Evolutionary conservation across 2,329 filamentous ascomycete species (phyloP).

Genomic region (Xylaria sp.): DNA sequence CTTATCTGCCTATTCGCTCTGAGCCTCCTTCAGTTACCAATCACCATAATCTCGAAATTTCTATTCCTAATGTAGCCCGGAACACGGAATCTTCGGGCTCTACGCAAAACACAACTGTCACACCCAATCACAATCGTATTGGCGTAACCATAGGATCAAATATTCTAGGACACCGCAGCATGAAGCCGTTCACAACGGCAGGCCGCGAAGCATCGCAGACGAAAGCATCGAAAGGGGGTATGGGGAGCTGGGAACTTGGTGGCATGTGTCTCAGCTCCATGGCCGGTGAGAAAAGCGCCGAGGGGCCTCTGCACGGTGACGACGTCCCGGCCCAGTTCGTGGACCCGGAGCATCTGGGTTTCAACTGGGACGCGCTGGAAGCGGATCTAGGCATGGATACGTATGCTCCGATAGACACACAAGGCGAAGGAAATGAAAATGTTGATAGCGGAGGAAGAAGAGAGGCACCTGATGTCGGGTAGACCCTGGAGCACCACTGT

Average conservation of each 20-base stretch:
- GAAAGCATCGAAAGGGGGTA: slow-evolving; percentile 12
- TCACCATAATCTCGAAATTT: not conserved
- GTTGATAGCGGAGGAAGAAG: not conserved
- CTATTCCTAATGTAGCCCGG: not conserved
- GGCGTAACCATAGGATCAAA: slow-evolving; percentile 24
- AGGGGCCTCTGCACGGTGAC: not conserved
- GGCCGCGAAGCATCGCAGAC: slow-evolving; percentile 27
- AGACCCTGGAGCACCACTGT: not conserved
- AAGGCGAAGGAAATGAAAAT: not conserved
- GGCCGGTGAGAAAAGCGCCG: slow-evolving; percentile 16
- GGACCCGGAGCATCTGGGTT: slow-evolving; percentile 6
- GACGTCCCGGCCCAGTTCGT: slow-evolving; percentile 18
- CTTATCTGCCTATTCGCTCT: slow-evolving; percentile 24
- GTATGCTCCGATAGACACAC: not conserved
- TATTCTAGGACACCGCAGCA: slow-evolving; percentile 28
- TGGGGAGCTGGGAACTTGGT: slow-evolving; percentile 40
- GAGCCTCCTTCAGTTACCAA: slow-evolving; percentile 11
- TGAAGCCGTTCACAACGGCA: slow-evolving; percentile 35
- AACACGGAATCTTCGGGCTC: slow-evolving; percentile 7
- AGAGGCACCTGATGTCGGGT: slow-evolving; percentile 5
- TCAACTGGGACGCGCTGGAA: slow-evolving; percentile 27
- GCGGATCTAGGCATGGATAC: not conserved
- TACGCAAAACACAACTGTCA: not conserved
- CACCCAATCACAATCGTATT: slow-evolving; percentile 15
- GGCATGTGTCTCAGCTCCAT: slow-evolving; percentile 38